These are phyloP conservation scores for Thraustochytrium striatum DNA, from an alignment of 352 stramenopile species.

Conservation along the genomic window DNA sequence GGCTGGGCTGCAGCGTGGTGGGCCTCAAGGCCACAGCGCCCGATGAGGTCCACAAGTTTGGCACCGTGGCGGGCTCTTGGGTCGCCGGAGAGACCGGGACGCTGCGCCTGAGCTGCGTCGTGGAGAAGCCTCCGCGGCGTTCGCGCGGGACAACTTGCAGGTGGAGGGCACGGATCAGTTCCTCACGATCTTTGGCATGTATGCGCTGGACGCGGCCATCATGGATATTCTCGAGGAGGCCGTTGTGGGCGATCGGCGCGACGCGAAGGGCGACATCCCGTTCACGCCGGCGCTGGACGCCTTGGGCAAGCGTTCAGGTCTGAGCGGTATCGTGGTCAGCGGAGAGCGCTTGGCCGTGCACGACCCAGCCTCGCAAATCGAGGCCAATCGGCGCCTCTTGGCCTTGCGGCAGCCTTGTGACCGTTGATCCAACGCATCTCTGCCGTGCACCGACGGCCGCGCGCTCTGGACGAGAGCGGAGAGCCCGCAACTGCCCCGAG, in stretches of 20 bases:
- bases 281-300: slow-evolving; percentile 27
- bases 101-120: background rate
- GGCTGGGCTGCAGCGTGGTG: slow-evolving; percentile 26
- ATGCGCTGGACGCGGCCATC: slow-evolving; percentile 9
- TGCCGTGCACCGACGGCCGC: no score
- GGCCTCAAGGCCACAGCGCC: slow-evolving; percentile 12
- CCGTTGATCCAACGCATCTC: no score
- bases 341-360: slow-evolving; percentile 10
- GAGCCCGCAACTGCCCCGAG: no score
- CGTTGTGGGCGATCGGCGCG: background rate
- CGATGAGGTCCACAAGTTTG: slow-evolving; percentile 10
- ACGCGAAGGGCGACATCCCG: slow-evolving; percentile 9
- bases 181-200: slow-evolving; percentile 44
- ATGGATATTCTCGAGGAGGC: slow-evolving; percentile 42
- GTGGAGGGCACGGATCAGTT: background rate
- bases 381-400: slow-evolving; percentile 32
- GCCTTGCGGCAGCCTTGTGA: no score
- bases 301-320: background rate
- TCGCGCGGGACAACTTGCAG: background rate
- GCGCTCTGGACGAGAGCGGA: no score
- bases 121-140: slow-evolving; percentile 4
- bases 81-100: background rate
- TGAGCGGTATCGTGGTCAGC: slow-evolving; percentile 2
- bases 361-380: slow-evolving; percentile 1
- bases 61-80: slow-evolving; percentile 12